These are phyloP conservation scores for Citrus medica DNA, from an alignment of 345 rosid genomes.

Conservation along the genomic window DNA sequence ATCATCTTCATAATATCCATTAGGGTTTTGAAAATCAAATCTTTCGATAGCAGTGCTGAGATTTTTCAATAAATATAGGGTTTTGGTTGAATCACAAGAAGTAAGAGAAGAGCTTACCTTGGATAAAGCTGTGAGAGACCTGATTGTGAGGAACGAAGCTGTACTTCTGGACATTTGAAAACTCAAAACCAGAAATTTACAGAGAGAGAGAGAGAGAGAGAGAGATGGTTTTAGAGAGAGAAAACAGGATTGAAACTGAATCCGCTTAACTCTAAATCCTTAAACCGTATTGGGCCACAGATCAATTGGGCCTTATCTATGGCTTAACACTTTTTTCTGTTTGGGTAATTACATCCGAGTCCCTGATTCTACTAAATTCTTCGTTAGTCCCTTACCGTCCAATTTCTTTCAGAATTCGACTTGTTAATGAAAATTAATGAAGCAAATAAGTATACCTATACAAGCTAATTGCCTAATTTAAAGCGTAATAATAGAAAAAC, in stretches of 20 bases:
- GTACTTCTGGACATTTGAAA: slow-evolving; percentile 42
- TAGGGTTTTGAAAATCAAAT: slow-evolving; percentile 31
- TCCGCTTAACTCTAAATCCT: neutral
- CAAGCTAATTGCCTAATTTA: too few species aligned
- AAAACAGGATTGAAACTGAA: neutral
- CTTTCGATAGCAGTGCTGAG: slow-evolving; percentile 50
- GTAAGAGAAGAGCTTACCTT: slow-evolving; percentile 28
- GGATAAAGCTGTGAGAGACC: slow-evolving; percentile 23
- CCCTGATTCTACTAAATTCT: too few species aligned
- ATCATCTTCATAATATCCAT: slow-evolving; percentile 11
- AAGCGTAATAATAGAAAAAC: too few species aligned
- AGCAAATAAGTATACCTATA: too few species aligned
- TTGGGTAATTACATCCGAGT: too few species aligned
- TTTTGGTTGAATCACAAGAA: slow-evolving; percentile 21
- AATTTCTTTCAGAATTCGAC: too few species aligned
- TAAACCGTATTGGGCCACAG: neutral
- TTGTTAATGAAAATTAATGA: too few species aligned
- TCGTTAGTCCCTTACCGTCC: too few species aligned
- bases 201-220: neutral
- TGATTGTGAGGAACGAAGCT: slow-evolving; percentile 23
- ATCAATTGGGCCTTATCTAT: neutral
- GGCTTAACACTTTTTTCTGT: too few species aligned
- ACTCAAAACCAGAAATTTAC: neutral
- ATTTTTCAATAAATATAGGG: slow-evolving; percentile 19
- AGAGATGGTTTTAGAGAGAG: neutral